These are phyloP conservation scores for Ascochyta clinopodiicola DNA, from an alignment of 2,329 filamentous ascomycete species.

Conservation along the genomic window DNA sequence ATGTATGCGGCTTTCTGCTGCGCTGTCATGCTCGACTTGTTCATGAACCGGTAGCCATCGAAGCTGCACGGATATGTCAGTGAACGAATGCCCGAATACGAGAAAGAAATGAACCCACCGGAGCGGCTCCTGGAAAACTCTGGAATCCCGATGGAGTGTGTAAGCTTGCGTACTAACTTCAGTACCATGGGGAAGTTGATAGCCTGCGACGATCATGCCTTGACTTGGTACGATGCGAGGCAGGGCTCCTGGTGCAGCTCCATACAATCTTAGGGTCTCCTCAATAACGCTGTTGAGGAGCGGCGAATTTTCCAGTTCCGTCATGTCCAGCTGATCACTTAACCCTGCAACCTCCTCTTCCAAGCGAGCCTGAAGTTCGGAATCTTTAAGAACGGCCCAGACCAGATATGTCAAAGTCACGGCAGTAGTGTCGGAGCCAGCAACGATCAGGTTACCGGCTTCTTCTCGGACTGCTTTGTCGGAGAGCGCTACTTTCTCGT, in stretches of 20 bases:
- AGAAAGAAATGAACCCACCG: constrained; percentile 22
- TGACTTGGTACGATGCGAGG: constrained; percentile 45
- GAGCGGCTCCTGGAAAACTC: constrained; percentile 29
- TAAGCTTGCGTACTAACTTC: constrained; percentile 50
- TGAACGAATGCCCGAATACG: neutral
- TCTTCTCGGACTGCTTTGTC: constrained; percentile 40
- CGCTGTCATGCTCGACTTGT: constrained; percentile 20
- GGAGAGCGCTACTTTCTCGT: constrained; percentile 30
- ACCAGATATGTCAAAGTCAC: constrained; percentile 44
- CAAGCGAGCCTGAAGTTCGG: constrained; percentile 27
- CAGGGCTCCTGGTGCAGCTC: constrained; percentile 44
- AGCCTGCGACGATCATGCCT: constrained; percentile 43
- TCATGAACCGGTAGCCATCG: constrained; percentile 40
- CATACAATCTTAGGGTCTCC: constrained; percentile 49
- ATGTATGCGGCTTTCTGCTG: constrained; percentile 62
- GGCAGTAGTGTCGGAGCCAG: constrained; percentile 46
- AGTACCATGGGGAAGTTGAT: constrained; percentile 45
- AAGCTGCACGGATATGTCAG: constrained; percentile 29
- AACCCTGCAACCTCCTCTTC: constrained; percentile 32
- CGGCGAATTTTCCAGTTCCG: constrained; percentile 39
- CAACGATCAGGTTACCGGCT: constrained; percentile 41
- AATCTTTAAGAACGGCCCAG: constrained; percentile 39
- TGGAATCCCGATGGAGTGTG: constrained; percentile 46
- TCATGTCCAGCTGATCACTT: constrained; percentile 22
- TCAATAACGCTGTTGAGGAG: constrained; percentile 47